phyloP scores from a whole-genome alignment of 2,329 filamentous ascomycete genomes.

The Cercospora sp. region DNA sequence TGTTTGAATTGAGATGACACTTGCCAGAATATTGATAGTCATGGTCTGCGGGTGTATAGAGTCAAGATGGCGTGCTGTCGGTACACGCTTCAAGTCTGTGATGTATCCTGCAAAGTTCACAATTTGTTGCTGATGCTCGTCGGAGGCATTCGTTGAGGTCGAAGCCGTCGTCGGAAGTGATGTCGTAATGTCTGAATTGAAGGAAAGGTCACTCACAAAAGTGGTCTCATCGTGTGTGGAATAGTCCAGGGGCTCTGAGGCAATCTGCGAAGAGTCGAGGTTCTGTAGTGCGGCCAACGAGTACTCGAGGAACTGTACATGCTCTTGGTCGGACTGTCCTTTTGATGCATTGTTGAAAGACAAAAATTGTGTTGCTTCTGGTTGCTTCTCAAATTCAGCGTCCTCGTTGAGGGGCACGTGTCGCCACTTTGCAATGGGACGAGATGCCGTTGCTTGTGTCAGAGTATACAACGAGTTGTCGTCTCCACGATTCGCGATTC shows the following conservation, averaged over 20 bases:
- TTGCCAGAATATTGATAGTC: slow-evolving; percentile 78
- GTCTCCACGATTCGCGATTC: background rate
- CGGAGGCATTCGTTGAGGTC: slow-evolving; percentile 12
- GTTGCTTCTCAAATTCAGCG: background rate
- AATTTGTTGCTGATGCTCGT: slow-evolving; percentile 25
- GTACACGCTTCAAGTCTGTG: slow-evolving; percentile 68
- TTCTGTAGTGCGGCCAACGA: slow-evolving; percentile 72
- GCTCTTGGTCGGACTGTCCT: slow-evolving; percentile 31
- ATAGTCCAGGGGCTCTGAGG: slow-evolving; percentile 25
- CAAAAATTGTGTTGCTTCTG: slow-evolving; percentile 33
- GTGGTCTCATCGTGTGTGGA: slow-evolving; percentile 38
- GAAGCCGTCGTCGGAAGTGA: slow-evolving; percentile 30
- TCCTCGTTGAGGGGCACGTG: slow-evolving; percentile 20
- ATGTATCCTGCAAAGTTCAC: slow-evolving; percentile 51
- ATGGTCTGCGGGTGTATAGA: slow-evolving; percentile 76
- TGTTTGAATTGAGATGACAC: slow-evolving; percentile 70
- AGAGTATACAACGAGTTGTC: background rate
- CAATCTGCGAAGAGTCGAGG: slow-evolving; percentile 62
- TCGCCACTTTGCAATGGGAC: slow-evolving; percentile 33
- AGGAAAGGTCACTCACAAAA: slow-evolving; percentile 43
- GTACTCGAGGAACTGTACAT: slow-evolving; percentile 71
- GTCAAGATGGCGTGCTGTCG: slow-evolving; percentile 64
- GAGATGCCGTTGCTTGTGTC: slow-evolving; percentile 13
- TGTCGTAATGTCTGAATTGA: slow-evolving; percentile 28
- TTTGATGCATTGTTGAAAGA: slow-evolving; percentile 27